A percentile compares a stretch with the other conserved stretches of the same genome.
Evolutionary conservation across 164 flowering plant genomes (phyloP).

Genomic region (Hamamelis virginiana): DNA sequence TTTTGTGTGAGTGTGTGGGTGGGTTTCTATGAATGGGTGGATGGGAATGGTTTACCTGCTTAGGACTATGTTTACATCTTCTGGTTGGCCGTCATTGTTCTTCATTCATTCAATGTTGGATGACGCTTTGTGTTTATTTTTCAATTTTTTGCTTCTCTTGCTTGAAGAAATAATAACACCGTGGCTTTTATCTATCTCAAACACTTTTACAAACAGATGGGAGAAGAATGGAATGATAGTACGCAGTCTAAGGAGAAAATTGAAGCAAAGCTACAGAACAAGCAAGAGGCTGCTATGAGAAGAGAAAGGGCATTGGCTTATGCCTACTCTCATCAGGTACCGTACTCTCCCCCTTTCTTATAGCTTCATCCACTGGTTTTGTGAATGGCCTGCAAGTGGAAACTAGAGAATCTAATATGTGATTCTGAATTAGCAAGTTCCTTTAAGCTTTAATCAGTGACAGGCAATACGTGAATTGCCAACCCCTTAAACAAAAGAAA

Average conservation of each 20-base stretch:
- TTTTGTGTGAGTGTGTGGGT: too few relatives aligned
- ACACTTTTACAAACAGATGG: slow-evolving; percentile 45
- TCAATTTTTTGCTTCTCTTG: too few relatives aligned
- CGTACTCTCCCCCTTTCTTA: background rate
- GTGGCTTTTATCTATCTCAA: too few relatives aligned
- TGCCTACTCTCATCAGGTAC: slow-evolving; percentile 72
- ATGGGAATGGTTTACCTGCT: too few relatives aligned
- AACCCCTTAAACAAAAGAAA: too few relatives aligned
- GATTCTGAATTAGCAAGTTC: background rate
- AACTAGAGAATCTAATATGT: background rate
- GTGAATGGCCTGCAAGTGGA: too few relatives aligned
- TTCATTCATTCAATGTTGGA: too few relatives aligned
- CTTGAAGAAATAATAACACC: too few relatives aligned
- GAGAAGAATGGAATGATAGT: slow-evolving; percentile 62
- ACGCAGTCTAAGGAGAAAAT: slow-evolving; percentile 56
- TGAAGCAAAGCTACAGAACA: slow-evolving; percentile 49
- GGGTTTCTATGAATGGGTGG: too few relatives aligned
- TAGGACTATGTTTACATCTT: too few relatives aligned
- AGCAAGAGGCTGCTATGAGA: slow-evolving; percentile 62
- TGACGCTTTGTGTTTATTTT: too few relatives aligned
- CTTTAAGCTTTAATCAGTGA: background rate
- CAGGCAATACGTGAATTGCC: background rate
- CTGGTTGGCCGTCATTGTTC: too few relatives aligned
- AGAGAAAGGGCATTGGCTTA: slow-evolving; percentile 79
- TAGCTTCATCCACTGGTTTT: background rate